Conservation (phyloP, 2,329 filamentous ascomycete genomes). For the Colletotrichum liriopes region DNA sequence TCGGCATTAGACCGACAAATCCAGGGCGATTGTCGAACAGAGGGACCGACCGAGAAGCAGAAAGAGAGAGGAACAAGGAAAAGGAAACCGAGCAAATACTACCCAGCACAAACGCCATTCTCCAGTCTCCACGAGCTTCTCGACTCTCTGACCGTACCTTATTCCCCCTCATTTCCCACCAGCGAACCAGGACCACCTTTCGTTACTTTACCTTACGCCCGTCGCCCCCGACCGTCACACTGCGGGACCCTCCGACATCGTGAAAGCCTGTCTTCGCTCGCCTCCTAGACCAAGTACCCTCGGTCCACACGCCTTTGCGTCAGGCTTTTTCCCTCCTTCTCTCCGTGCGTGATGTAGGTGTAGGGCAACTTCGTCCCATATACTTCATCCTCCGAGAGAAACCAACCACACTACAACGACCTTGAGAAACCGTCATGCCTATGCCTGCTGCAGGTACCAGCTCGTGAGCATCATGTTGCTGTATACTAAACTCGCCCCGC, state of each 20-base stretch:
- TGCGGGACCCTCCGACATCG: conserved; percentile 39
- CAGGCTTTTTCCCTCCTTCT: conserved; percentile 20
- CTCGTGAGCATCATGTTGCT: conserved; percentile 64
- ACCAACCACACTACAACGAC: conserved; percentile 14
- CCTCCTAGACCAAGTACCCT: conserved; percentile 38
- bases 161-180: conserved; percentile 30
- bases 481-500: conserved; percentile 70
- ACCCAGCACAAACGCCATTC: conserved; percentile 14
- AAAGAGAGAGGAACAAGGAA: background rate
- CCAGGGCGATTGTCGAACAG: conserved; percentile 17
- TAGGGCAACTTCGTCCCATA: conserved; percentile 25
- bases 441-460: conserved; percentile 37
- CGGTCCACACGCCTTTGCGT: conserved; percentile 35
- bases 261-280: conserved; percentile 38
- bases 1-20: conserved; percentile 36
- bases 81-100: background rate
- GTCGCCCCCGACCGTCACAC: conserved; percentile 27
- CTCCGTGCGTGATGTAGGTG: conserved; percentile 37
- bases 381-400: conserved; percentile 33
- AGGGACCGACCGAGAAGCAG: background rate
- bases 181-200: conserved; percentile 18
- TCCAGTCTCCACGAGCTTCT: conserved; percentile 32
- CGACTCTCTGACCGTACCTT: conserved; percentile 11
- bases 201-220: conserved; percentile 21
- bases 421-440: conserved; percentile 34